A percentile compares a stretch with the other conserved stretches of the same genome.
Evolutionary conservation across 495 filamentous ascomycete genomes (phyloP).

Genomic region (Tuber calosporum): DNA sequence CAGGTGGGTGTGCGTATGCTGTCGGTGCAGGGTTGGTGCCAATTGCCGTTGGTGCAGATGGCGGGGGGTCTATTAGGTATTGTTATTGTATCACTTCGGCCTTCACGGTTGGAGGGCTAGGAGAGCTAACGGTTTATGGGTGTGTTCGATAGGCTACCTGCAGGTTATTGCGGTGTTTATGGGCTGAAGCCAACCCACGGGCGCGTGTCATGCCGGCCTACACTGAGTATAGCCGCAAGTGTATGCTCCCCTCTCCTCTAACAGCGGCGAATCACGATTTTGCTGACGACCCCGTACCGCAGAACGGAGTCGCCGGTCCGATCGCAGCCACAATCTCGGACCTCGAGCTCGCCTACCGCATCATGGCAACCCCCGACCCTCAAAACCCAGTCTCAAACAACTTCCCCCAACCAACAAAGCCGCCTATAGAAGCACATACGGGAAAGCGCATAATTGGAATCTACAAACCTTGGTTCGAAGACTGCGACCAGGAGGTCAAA

Average conservation of each 20-base stretch:
- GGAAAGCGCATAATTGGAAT: slow-evolving; percentile 59
- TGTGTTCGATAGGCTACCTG: slow-evolving; percentile 53
- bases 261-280: slow-evolving; percentile 31
- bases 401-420: slow-evolving; percentile 42
- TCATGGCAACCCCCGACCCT: slow-evolving; percentile 66
- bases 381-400: slow-evolving; percentile 24
- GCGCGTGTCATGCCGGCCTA: slow-evolving; percentile 62
- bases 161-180: slow-evolving; percentile 76
- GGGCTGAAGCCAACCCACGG: slow-evolving; percentile 79
- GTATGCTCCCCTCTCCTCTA: background rate
- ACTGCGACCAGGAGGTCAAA: slow-evolving; percentile 57
- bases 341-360: slow-evolving; percentile 71
- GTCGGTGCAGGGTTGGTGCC: slow-evolving; percentile 70
- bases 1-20: slow-evolving; percentile 74
- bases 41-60: slow-evolving; percentile 76
- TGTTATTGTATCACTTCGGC: background rate
- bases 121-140: background rate
- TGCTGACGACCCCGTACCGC: background rate
- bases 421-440: slow-evolving; percentile 39
- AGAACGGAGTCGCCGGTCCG: slow-evolving; percentile 58
- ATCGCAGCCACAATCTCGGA: slow-evolving; percentile 71
- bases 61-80: slow-evolving; percentile 66
- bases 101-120: background rate
- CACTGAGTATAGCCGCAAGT: slow-evolving; percentile 52
- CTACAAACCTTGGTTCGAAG: slow-evolving; percentile 66